Percentiles rank a stretch among this genome's conserved stretches.
These are phyloP conservation scores for Epichloe typhina DNA, from an alignment of 2,329 filamentous ascomycete genomes.

Conservation along the genomic window DNA sequence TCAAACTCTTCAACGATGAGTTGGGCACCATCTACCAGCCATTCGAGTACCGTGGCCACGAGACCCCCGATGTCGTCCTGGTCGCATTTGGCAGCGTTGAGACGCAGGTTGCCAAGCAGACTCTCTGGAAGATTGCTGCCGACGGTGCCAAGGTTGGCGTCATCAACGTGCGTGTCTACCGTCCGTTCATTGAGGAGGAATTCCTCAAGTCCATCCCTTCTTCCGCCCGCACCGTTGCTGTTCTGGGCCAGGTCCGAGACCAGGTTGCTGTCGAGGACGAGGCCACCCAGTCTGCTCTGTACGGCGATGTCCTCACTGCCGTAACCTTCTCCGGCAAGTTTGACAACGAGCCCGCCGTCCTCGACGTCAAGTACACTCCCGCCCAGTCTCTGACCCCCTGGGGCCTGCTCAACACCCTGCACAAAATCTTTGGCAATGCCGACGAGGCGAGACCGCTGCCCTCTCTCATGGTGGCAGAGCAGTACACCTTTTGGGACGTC, in stretches of 20 bases:
- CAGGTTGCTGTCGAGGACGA: constrained; percentile 60
- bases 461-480: constrained; percentile 48
- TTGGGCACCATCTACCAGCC: constrained; percentile 85
- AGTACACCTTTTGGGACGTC: constrained; percentile 90
- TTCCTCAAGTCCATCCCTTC: constrained; percentile 73
- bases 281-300: constrained; percentile 71
- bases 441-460: constrained; percentile 28
- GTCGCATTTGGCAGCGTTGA: constrained; percentile 91
- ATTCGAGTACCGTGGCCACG: constrained; percentile 88
- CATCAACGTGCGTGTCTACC: constrained; percentile 84
- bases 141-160: constrained; percentile 71
- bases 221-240: constrained; percentile 61
- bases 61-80: constrained; percentile 64
- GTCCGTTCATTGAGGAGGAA: constrained; percentile 88
- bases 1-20: constrained; percentile 73
- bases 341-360: constrained; percentile 47
- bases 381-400: constrained; percentile 43
- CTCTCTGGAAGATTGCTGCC: constrained; percentile 58
- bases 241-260: constrained; percentile 78
- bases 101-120: constrained; percentile 71
- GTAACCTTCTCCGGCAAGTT: constrained; percentile 65
- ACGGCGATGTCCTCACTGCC: constrained; percentile 80
- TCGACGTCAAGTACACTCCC: constrained; percentile 84
- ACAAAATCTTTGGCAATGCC: constrained; percentile 42
- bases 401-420: constrained; percentile 36